Percentiles rank a stretch among this genome's conserved stretches.
Evolutionary conservation across 2,329 filamentous ascomycete species (phyloP).

Genomic region (Colletotrichum incanum): DNA sequence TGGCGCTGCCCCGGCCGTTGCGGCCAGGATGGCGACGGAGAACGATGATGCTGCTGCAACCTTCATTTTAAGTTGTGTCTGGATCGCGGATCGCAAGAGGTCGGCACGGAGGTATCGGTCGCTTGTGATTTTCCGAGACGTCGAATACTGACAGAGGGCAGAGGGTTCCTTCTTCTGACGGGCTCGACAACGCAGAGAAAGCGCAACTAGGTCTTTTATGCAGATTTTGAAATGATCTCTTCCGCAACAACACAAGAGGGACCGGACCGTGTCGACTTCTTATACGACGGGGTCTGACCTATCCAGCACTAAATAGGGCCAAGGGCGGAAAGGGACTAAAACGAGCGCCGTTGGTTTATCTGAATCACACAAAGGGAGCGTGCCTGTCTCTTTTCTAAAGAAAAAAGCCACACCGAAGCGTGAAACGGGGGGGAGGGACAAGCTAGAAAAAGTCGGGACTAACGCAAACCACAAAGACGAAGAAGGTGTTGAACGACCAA

Average conservation of each 20-base stretch:
- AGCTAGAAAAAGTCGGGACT: not conserved
- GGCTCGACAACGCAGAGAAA: not conserved
- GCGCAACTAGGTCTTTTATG: not conserved
- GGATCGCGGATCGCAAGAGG: too few species aligned
- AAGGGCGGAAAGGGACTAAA: not conserved
- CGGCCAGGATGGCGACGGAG: slow-evolving; percentile 10
- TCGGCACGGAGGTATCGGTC: not conserved
- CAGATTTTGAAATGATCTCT: too few species aligned
- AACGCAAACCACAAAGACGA: not conserved
- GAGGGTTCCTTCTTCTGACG: not conserved
- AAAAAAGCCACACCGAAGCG: slow-evolving; percentile 27
- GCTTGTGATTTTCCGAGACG: not conserved
- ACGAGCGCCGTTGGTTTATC: slow-evolving; percentile 15
- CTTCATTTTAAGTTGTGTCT: slow-evolving; percentile 18
- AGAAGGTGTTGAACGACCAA: slow-evolving; percentile 4
- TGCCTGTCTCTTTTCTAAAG: not conserved
- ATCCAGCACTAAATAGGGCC: slow-evolving; percentile 1
- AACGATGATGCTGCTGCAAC: not conserved
- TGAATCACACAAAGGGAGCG: slow-evolving; percentile 10
- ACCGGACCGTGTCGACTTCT: slow-evolving; percentile 8
- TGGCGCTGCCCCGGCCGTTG: slow-evolving; percentile 19
- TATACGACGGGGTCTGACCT: not conserved
- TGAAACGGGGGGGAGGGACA: slow-evolving; percentile 29
- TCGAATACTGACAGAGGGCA: not conserved
- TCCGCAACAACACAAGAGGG: not conserved